A percentile compares a stretch with the other conserved stretches of the same genome.
These are phyloP conservation scores for Scheffersomyces parashehatae DNA, from an alignment of 1,139 yeast species.

Conservation along the genomic window DNA sequence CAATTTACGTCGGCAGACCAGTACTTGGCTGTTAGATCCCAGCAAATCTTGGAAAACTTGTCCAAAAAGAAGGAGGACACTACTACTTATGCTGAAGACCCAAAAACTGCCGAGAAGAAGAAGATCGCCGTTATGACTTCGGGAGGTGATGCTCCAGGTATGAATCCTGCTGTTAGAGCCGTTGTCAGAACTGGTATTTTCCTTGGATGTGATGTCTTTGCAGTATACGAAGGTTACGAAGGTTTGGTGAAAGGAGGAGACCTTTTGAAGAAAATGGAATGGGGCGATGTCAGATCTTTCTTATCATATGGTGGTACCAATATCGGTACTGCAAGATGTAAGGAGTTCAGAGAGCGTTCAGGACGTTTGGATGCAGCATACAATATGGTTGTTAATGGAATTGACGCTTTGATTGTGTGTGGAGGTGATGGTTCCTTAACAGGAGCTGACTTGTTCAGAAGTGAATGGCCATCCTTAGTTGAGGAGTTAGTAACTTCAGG, in stretches of 20 bases:
- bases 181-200: constrained; percentile 74
- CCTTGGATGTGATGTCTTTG: constrained; percentile 71
- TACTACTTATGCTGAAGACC: neutral
- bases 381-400: constrained; percentile 69
- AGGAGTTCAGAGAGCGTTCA: constrained; percentile 63
- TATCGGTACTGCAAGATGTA: constrained; percentile 79
- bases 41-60: constrained; percentile 17
- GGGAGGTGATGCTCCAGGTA: constrained; percentile 87
- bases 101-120: constrained; percentile 21
- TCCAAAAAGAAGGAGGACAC: neutral
- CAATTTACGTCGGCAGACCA: constrained; percentile 31
- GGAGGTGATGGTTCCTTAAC: constrained; percentile 88
- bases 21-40: constrained; percentile 22
- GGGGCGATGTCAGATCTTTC: constrained; percentile 80
- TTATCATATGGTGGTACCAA: constrained; percentile 77
- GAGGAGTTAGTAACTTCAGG: constrained; percentile 56
- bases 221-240: constrained; percentile 75
- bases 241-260: constrained; percentile 75
- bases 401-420: constrained; percentile 77
- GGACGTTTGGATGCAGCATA: constrained; percentile 70
- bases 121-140: constrained; percentile 85
- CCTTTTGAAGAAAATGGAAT: constrained; percentile 62
- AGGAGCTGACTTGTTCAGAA: constrained; percentile 77
- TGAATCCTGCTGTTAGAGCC: constrained; percentile 82
- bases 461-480: constrained; percentile 77